phyloP scores from a whole-genome alignment of 2,329 filamentous ascomycete species.

The Arthrocladium fulminans region DNA sequence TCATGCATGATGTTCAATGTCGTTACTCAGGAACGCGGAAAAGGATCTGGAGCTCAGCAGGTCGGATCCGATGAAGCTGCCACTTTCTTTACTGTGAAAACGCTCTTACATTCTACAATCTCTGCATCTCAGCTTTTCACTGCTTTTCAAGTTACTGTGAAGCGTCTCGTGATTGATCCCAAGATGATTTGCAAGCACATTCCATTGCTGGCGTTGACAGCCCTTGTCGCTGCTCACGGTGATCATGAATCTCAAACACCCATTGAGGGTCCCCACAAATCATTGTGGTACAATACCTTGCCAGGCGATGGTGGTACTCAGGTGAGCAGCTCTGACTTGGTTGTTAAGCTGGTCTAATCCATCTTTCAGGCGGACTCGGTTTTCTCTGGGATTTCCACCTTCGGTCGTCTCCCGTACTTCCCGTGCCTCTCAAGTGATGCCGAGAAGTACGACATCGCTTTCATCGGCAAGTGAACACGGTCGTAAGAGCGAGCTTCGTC shows the following conservation, averaged over 20 bases:
- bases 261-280: conserved; percentile 58
- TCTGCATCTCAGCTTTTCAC: not conserved
- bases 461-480: conserved; percentile 53
- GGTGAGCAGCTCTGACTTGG: conserved; percentile 36
- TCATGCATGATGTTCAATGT: not conserved
- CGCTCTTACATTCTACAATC: not conserved
- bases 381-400: conserved; percentile 80
- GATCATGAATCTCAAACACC: conserved; percentile 50
- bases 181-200: conserved; percentile 21
- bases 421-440: conserved; percentile 64
- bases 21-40: not conserved
- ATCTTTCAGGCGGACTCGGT: conserved; percentile 64
- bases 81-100: not conserved
- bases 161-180: not conserved
- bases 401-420: conserved; percentile 68
- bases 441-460: conserved; percentile 74
- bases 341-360: not conserved
- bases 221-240: conserved; percentile 51
- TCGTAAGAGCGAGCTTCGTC: not conserved
- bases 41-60: not conserved
- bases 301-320: conserved; percentile 79
- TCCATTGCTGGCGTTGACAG: conserved; percentile 33
- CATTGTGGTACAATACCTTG: conserved; percentile 72
- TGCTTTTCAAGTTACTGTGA: not conserved
- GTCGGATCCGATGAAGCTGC: not conserved